Evolutionary conservation across 1,284 basidiomycete species (phyloP).

Genomic region (Trametes sp.): DNA sequence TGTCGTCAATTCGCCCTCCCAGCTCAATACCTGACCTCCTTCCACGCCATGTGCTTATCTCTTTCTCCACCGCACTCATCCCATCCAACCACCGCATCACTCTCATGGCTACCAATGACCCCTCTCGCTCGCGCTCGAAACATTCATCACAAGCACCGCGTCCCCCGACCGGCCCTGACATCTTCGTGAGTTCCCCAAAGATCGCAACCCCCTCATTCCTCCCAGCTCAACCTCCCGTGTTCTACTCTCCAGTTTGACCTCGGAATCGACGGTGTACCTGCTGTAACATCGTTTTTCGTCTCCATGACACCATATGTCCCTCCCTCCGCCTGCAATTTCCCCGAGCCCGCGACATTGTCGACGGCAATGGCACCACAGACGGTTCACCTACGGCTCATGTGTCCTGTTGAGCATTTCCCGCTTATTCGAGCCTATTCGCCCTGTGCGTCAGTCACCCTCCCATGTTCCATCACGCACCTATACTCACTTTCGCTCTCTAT

Average conservation of each 20-base stretch:
- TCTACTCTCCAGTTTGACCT: slow-evolving; percentile 75
- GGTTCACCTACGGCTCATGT: slow-evolving; percentile 46
- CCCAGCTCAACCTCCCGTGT: neutral
- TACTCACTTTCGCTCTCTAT: neutral
- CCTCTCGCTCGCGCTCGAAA: slow-evolving; percentile 5
- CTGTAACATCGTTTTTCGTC: slow-evolving; percentile 85
- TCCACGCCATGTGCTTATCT: neutral
- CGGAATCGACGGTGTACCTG: slow-evolving; percentile 58
- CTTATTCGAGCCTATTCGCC: neutral
- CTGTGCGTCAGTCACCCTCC: neutral
- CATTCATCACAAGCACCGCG: neutral
- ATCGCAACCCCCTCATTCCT: neutral
- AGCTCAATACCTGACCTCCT: slow-evolving; percentile 4
- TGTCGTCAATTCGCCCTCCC: neutral
- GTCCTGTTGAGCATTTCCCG: slow-evolving; percentile 33
- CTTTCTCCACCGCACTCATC: neutral
- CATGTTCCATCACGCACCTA: neutral
- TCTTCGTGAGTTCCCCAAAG: slow-evolving; percentile 46
- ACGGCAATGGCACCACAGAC: slow-evolving; percentile 65
- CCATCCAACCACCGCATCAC: neutral
- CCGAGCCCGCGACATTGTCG: slow-evolving; percentile 75
- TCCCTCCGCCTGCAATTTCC: slow-evolving; percentile 87
- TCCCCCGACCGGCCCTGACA: slow-evolving; percentile 41
- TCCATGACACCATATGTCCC: slow-evolving; percentile 81
- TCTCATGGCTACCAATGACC: slow-evolving; percentile 8